Evolutionary conservation across 306 rosid species (phyloP).

Genomic region (Sindora glabra): DNA sequence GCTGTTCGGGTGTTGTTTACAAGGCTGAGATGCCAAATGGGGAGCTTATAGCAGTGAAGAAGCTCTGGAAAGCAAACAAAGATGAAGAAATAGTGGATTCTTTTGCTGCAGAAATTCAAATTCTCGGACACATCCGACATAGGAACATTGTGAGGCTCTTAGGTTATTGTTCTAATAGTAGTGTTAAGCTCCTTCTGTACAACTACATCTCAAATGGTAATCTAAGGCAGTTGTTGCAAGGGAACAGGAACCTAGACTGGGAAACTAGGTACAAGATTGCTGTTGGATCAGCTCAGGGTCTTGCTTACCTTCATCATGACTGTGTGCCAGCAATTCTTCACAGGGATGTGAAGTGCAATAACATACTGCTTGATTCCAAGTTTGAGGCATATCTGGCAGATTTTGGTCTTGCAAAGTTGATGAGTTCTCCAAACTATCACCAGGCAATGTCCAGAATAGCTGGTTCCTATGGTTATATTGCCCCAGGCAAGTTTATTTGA

Average conservation of each 20-base stretch:
- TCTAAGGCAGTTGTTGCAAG: conserved; percentile 75
- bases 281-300: conserved; percentile 88
- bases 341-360: conserved; percentile 95
- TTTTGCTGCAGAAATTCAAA: conserved; percentile 91
- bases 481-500: conserved; percentile 62
- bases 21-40: conserved; percentile 80
- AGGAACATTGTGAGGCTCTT: conserved; percentile 85
- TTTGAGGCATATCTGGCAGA: conserved; percentile 87
- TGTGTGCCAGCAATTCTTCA: conserved; percentile 92
- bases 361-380: conserved; percentile 88
- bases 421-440: conserved; percentile 73
- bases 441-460: conserved; percentile 98
- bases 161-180: conserved; percentile 86
- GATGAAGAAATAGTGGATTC: conserved; percentile 79
- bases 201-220: conserved; percentile 91
- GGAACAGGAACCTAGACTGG: conserved; percentile 80
- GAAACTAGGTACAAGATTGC: conserved; percentile 96
- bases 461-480: conserved; percentile 95
- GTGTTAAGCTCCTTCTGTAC: conserved; percentile 90
- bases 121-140: conserved; percentile 93
- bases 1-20: conserved; percentile 82
- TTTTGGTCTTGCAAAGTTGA: conserved; percentile 90
- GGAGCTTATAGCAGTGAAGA: conserved; percentile 81
- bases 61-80: conserved; percentile 84
- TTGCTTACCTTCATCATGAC: conserved; percentile 94